Percentiles rank a stretch among this genome's conserved stretches.
Conservation (phyloP, 2,329 filamentous ascomycete genomes). For the Penicillium sp. region DNA sequence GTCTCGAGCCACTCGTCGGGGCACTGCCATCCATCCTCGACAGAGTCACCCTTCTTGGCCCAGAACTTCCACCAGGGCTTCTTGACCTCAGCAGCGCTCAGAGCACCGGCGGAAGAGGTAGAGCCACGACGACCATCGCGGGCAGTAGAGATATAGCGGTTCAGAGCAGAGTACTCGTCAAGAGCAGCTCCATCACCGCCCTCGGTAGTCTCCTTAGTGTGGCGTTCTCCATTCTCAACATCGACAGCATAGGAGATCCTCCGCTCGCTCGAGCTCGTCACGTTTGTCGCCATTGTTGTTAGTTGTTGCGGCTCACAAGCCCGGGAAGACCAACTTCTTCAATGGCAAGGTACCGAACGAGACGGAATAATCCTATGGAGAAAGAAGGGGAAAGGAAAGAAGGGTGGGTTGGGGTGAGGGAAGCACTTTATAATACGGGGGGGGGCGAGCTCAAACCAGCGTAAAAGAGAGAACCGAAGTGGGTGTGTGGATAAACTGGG, state of each 20-base stretch:
- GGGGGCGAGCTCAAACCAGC: conserved; percentile 15
- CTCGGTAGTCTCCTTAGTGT: conserved; percentile 29
- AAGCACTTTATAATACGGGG: conserved; percentile 39
- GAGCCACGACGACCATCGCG: conserved; percentile 60
- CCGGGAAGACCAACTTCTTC: conserved; percentile 41
- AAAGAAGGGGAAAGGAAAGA: conserved; percentile 22
- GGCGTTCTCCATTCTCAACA: conserved; percentile 46
- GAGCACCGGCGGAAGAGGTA: conserved; percentile 48
- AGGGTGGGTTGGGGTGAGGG: conserved; percentile 31
- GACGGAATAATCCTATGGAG: conserved; percentile 43
- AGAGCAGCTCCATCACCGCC: conserved; percentile 33
- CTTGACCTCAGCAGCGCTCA: conserved; percentile 51
- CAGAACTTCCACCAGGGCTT: conserved; percentile 65
- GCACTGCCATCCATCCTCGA: conserved; percentile 48
- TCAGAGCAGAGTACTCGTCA: conserved; percentile 69
- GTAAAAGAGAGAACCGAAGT: conserved; percentile 26
- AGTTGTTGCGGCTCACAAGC: conserved; percentile 43
- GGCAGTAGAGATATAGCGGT: conserved; percentile 71
- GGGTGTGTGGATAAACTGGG: conserved; percentile 28
- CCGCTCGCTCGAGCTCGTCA: conserved; percentile 34
- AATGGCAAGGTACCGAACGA: conserved; percentile 42
- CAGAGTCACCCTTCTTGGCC: conserved; percentile 29
- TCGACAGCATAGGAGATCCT: conserved; percentile 50
- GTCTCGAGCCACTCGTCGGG: conserved; percentile 72
- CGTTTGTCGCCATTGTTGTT: conserved; percentile 43